Conservation (phyloP, 225 moss, liverwort and hornwort genomes). For the Sphagnum contortum region DNA sequence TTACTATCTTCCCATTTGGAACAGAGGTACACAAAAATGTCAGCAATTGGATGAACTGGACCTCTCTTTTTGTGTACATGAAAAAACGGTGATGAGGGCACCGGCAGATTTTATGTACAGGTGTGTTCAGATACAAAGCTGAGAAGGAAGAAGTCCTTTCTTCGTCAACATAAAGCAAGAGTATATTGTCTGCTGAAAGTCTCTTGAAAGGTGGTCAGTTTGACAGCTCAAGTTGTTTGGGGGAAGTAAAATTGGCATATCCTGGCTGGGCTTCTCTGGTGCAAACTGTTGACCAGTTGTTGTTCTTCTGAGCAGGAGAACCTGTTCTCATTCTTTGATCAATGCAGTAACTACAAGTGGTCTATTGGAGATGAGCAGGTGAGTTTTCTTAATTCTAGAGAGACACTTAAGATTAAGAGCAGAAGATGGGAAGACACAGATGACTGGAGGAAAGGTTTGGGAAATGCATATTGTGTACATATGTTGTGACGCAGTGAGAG, state of each 20-base stretch:
- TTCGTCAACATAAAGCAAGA: background rate
- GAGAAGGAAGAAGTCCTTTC: background rate
- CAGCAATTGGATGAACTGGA: no score
- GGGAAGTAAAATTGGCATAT: no score
- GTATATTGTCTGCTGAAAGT: background rate
- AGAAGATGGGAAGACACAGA: background rate
- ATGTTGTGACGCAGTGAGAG: no score
- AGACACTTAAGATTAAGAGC: background rate
- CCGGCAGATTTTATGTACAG: no score
- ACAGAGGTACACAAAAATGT: constrained; percentile 30
- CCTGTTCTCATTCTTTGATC: constrained; percentile 68
- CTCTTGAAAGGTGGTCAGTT: background rate
- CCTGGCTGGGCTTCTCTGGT: no score
- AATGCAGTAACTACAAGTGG: constrained; percentile 90
- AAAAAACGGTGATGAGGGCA: no score
- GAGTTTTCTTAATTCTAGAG: background rate
- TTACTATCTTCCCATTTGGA: constrained; percentile 80
- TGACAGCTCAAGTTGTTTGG: background rate
- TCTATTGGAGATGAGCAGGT: constrained; percentile 72
- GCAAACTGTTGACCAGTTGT: no score
- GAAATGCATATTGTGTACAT: no score
- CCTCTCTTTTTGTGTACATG: no score
- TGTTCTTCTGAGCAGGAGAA: constrained; percentile 30
- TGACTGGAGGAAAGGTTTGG: no score
- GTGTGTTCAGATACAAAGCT: constrained; percentile 4